Evolutionary conservation across 225 moss, liverwort and hornwort genomes (phyloP).

Genomic region (Straminergon stramineum): DNA sequence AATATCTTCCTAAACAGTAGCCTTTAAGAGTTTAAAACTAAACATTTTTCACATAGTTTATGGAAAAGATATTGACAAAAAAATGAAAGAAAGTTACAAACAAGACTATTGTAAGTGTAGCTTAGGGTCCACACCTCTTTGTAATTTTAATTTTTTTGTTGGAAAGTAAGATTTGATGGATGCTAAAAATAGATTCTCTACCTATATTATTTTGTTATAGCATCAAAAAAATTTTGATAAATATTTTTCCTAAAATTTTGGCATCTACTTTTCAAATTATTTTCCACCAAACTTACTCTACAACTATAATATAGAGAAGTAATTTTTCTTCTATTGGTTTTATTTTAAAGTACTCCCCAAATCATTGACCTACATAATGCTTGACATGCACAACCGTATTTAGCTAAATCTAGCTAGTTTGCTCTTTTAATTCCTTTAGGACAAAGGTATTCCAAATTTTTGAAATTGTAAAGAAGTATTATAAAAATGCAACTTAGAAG

Average conservation of each 20-base stretch:
- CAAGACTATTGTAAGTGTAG: not conserved
- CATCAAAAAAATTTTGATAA: too few species aligned
- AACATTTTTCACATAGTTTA: not conserved
- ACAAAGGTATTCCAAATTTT: not conserved
- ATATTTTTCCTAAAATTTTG: too few species aligned
- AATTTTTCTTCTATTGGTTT: not conserved
- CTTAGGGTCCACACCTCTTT: accelerated
- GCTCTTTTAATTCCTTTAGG: not conserved
- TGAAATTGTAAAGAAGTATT: not conserved
- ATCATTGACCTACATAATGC: not conserved
- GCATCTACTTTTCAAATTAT: not conserved
- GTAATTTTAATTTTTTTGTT: accelerated
- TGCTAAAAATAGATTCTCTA: not conserved
- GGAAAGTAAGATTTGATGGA: not conserved
- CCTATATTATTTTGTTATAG: too few species aligned
- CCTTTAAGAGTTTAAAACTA: not conserved
- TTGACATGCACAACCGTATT: not conserved
- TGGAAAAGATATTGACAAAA: not conserved
- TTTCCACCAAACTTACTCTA: too few species aligned
- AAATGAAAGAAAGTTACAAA: not conserved
- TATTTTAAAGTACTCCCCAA: not conserved
- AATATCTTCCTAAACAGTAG: not conserved
- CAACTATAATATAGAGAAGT: not conserved
- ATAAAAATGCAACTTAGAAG: not conserved
- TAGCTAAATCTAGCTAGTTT: not conserved